Evolutionary conservation across 805 yeast genomes (phyloP).

Genomic region (Wickerhamiella kazuoi): DNA sequence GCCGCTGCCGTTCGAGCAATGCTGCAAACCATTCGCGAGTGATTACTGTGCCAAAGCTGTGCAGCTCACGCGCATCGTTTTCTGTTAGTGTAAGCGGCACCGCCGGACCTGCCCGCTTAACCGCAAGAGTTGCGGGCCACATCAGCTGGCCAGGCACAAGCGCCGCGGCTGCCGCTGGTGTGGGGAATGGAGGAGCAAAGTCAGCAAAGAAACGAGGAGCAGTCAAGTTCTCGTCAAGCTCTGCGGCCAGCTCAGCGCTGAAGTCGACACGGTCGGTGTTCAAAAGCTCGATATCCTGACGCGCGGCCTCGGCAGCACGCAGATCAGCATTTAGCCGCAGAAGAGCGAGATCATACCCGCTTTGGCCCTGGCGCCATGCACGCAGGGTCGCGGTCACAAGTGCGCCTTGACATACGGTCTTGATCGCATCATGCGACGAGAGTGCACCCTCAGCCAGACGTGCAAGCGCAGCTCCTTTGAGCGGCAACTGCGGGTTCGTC

Average conservation of each 20-base stretch:
- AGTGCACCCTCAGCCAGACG: constrained; percentile 14
- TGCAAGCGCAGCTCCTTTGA: constrained; percentile 6
- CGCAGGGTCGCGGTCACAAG: constrained; percentile 35
- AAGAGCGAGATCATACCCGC: constrained; percentile 29
- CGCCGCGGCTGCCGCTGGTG: background rate
- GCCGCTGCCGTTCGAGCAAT: constrained; percentile 32
- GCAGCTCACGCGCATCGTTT: background rate
- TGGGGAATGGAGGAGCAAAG: constrained; percentile 20
- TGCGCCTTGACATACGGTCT: constrained; percentile 43
- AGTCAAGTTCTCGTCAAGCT: constrained; percentile 29
- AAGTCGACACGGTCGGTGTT: constrained; percentile 26
- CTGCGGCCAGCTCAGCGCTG: constrained; percentile 29
- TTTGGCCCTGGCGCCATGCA: constrained; percentile 28
- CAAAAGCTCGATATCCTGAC: background rate
- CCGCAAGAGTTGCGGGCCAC: background rate
- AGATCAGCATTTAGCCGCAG: constrained; percentile 21
- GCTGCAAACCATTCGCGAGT: constrained; percentile 4
- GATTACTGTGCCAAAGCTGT: background rate
- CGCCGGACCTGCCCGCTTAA: background rate
- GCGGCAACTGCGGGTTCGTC: constrained; percentile 13
- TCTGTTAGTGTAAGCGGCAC: background rate
- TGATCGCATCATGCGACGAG: constrained; percentile 43
- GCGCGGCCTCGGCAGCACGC: constrained; percentile 14
- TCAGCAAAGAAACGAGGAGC: constrained; percentile 44
- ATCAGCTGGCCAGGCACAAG: constrained; percentile 3